phyloP scores from a whole-genome alignment of 257 asterid genomes.

The Datura wrightii region DNA sequence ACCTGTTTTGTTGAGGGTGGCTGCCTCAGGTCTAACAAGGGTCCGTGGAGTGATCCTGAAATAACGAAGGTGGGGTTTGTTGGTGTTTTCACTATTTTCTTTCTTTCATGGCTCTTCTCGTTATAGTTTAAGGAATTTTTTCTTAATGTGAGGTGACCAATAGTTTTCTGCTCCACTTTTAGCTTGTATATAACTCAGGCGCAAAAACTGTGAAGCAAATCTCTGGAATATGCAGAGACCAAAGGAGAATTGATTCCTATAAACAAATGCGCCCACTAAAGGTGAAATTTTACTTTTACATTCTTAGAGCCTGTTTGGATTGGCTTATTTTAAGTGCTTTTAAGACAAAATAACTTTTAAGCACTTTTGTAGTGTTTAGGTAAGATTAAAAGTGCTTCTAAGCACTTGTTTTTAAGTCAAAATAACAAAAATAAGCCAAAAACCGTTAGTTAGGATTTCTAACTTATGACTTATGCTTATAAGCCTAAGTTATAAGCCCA shows the following conservation, averaged over 20 bases:
- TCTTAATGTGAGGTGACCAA: not conserved
- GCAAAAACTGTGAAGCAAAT: slow-evolving; percentile 54
- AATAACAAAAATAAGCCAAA: too few relatives aligned
- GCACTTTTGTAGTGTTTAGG: too few relatives aligned
- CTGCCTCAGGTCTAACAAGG: slow-evolving; percentile 85
- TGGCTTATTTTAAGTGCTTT: too few relatives aligned
- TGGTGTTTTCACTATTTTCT: not conserved
- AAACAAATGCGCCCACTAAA: slow-evolving; percentile 49
- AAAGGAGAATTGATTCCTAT: slow-evolving; percentile 50
- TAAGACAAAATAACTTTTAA: too few relatives aligned
- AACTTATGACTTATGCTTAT: too few relatives aligned
- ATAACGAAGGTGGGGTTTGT: slow-evolving; percentile 70
- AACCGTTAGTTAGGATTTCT: too few relatives aligned
- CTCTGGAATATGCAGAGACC: slow-evolving; percentile 49
- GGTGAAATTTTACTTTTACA: slow-evolving; percentile 43
- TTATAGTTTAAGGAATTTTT: not conserved
- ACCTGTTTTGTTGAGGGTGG: slow-evolving; percentile 78
- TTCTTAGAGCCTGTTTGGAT: not conserved
- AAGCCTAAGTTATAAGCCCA: too few relatives aligned
- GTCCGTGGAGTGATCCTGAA: slow-evolving; percentile 95
- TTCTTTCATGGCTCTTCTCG: not conserved
- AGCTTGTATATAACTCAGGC: slow-evolving; percentile 68
- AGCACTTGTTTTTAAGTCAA: too few relatives aligned
- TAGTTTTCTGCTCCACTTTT: slow-evolving; percentile 23
- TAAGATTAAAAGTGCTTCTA: too few relatives aligned